A percentile compares a stretch with the other conserved stretches of the same genome.
These are phyloP conservation scores for Mariannaea elegans DNA, from an alignment of 2,329 filamentous ascomycete species.

Conservation along the genomic window DNA sequence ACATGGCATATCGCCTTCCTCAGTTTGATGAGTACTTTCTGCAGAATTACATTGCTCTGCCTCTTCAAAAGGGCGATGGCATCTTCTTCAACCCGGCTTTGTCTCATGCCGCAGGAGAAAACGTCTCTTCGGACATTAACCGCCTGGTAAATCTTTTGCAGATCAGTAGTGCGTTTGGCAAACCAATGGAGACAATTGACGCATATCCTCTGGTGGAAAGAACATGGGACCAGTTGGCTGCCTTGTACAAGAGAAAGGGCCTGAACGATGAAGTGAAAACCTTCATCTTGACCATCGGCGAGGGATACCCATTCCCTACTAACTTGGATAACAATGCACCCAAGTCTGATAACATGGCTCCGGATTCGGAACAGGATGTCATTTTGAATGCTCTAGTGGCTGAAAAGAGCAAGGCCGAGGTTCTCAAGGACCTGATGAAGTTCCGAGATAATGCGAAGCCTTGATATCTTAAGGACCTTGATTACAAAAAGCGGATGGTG, in stretches of 20 bases:
- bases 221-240: slow-evolving; percentile 53
- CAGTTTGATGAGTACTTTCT: slow-evolving; percentile 65
- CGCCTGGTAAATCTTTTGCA: slow-evolving; percentile 70
- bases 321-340: slow-evolving; percentile 67
- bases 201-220: slow-evolving; percentile 55
- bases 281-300: slow-evolving; percentile 60
- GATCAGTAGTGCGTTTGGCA: slow-evolving; percentile 69
- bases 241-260: slow-evolving; percentile 46
- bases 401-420: slow-evolving; percentile 48
- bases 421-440: slow-evolving; percentile 51
- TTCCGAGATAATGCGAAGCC: slow-evolving; percentile 26
- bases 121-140: slow-evolving; percentile 55
- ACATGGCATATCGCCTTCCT: slow-evolving; percentile 62
- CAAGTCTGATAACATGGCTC: slow-evolving; percentile 65
- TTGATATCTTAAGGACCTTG: neutral
- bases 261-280: slow-evolving; percentile 53
- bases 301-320: slow-evolving; percentile 70
- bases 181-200: slow-evolving; percentile 70
- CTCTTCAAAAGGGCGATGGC: slow-evolving; percentile 64
- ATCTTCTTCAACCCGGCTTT: slow-evolving; percentile 72
- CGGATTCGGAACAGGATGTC: slow-evolving; percentile 65
- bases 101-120: slow-evolving; percentile 70
- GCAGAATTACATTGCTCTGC: slow-evolving; percentile 60
- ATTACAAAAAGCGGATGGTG: neutral
- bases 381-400: slow-evolving; percentile 54